A percentile compares a stretch with the other conserved stretches of the same genome.
These are phyloP conservation scores for Mycena kentingensis DNA, from an alignment of 768 basidiomycete species.

Conservation along the genomic window DNA sequence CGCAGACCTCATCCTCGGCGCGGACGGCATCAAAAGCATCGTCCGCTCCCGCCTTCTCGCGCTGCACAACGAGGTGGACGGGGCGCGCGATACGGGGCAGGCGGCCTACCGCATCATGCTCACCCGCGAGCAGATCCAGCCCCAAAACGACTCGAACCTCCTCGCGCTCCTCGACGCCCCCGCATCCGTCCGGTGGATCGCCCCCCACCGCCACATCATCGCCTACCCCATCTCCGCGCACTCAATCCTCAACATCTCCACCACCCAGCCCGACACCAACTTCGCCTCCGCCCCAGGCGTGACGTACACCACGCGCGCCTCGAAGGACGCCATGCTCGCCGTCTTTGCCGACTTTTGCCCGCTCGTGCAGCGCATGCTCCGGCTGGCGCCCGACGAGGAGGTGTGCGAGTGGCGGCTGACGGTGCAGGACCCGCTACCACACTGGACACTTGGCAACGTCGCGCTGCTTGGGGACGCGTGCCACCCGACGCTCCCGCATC, in stretches of 20 bases:
- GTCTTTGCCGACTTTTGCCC: slow-evolving; percentile 39
- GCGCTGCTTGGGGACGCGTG: slow-evolving; percentile 40
- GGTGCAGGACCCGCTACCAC: slow-evolving; percentile 37
- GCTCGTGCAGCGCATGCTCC: slow-evolving; percentile 35
- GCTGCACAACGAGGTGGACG: slow-evolving; percentile 29
- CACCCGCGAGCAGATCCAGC: slow-evolving; percentile 29
- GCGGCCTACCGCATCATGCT: slow-evolving; percentile 42
- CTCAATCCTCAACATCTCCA: slow-evolving; percentile 40
- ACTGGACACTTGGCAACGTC: slow-evolving; percentile 38
- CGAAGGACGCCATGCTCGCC: slow-evolving; percentile 36
- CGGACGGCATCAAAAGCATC: slow-evolving; percentile 40
- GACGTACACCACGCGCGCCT: slow-evolving; percentile 36
- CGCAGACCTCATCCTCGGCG: slow-evolving; percentile 38
- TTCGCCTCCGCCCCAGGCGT: slow-evolving; percentile 35
- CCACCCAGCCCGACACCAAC: slow-evolving; percentile 38
- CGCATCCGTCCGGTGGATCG: slow-evolving; percentile 40
- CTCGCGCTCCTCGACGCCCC: slow-evolving; percentile 34
- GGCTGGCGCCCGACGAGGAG: slow-evolving; percentile 35
- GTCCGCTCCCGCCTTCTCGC: slow-evolving; percentile 35
- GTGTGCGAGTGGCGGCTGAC: slow-evolving; percentile 45
- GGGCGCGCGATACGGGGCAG: slow-evolving; percentile 39
- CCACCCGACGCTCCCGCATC: slow-evolving; percentile 29
- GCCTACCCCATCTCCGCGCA: slow-evolving; percentile 41
- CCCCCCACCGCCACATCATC: slow-evolving; percentile 36
- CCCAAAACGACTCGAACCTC: slow-evolving; percentile 38